phyloP scores from a whole-genome alignment of 2,329 filamentous ascomycete species.

The Pseudogymnoascus destructans region DNA sequence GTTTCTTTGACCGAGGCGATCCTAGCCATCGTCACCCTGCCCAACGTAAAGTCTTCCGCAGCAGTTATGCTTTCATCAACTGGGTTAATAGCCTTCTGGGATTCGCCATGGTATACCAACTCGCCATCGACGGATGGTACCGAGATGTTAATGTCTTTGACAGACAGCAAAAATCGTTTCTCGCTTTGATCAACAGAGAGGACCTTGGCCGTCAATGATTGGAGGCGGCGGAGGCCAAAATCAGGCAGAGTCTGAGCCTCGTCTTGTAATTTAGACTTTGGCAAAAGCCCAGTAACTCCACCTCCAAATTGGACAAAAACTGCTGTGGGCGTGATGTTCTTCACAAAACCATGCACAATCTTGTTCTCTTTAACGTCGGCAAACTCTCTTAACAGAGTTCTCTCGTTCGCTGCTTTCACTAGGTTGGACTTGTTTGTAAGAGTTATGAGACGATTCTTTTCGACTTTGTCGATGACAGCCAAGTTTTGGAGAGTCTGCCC shows the following conservation, averaged over 20 bases:
- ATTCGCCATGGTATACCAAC: constrained; percentile 26
- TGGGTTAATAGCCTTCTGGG: constrained; percentile 39
- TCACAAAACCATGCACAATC: constrained; percentile 64
- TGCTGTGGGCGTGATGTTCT: constrained; percentile 68
- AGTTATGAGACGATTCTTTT: constrained; percentile 59
- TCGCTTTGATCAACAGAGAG: constrained; percentile 58
- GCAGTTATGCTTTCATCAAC: constrained; percentile 51
- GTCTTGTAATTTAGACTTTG: constrained; percentile 63
- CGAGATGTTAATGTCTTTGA: constrained; percentile 34
- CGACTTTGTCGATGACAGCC: constrained; percentile 76
- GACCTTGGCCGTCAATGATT: constrained; percentile 63
- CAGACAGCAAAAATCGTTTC: constrained; percentile 54
- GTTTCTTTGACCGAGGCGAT: constrained; percentile 80
- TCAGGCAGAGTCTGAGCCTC: constrained; percentile 54
- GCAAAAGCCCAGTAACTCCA: constrained; percentile 63
- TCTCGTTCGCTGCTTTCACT: constrained; percentile 58
- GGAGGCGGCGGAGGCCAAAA: constrained; percentile 67
- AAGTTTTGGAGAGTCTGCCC: constrained; percentile 73
- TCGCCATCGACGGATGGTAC: constrained; percentile 12
- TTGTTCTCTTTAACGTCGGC: constrained; percentile 59
- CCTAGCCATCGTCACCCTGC: constrained; percentile 60
- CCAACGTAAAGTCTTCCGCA: constrained; percentile 61
- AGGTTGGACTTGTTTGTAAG: constrained; percentile 76
- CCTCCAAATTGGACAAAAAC: constrained; percentile 83
- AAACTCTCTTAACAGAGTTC: constrained; percentile 57